Conservation (phyloP, 148 eudicot species). For the Silene latifolia region DNA sequence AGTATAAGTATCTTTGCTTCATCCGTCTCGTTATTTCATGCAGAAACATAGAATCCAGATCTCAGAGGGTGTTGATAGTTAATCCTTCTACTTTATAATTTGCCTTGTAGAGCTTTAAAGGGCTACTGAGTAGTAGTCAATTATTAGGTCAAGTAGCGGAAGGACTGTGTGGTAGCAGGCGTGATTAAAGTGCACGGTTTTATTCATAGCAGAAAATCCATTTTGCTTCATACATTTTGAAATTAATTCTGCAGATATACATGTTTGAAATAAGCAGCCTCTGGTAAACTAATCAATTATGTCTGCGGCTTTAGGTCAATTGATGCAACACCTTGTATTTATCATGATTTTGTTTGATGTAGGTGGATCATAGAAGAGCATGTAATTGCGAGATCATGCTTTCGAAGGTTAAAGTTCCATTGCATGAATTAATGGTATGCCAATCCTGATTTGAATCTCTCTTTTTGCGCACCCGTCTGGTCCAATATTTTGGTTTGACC, state of each 20-base stretch:
- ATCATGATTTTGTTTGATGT: constrained; percentile 30
- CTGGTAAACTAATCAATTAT: not conserved
- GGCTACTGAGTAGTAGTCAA: not conserved
- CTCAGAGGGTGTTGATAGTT: not conserved
- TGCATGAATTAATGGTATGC: constrained; percentile 72
- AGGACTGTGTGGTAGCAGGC: not conserved
- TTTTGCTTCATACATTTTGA: not conserved
- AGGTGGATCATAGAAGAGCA: constrained; percentile 89
- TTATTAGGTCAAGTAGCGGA: not conserved
- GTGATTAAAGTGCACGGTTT: not conserved
- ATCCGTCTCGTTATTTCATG: not conserved
- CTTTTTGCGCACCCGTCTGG: not conserved
- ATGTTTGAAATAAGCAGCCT: not conserved
- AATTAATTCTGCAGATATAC: not conserved
- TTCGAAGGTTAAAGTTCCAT: constrained; percentile 86
- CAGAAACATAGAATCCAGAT: not conserved
- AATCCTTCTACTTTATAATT: not conserved
- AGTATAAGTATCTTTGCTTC: not conserved
- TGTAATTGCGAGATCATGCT: constrained; percentile 98
- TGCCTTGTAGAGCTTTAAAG: not conserved
- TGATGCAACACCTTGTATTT: not conserved
- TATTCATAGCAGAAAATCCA: not conserved
- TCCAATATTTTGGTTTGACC: not conserved
- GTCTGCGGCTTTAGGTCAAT: not conserved
- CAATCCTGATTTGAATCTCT: constrained; percentile 2